phyloP scores from a whole-genome alignment of 768 basidiomycete species.

The Punctularia strigosozonata region DNA sequence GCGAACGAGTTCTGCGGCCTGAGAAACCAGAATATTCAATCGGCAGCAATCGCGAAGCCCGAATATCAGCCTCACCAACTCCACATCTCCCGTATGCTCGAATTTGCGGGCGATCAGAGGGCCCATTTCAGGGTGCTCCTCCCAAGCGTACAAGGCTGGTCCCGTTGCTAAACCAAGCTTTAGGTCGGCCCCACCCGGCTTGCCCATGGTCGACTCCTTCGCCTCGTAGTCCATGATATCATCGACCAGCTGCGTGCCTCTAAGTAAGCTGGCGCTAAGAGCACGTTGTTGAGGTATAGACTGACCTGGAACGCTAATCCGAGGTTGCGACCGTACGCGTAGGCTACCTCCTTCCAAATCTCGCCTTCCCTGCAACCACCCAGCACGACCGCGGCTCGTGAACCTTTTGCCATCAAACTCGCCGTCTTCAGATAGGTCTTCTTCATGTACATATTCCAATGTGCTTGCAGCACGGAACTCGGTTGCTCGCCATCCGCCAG shows the following conservation, averaged over 20 bases:
- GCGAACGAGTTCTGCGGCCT: conserved; percentile 62
- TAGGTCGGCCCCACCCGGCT: conserved; percentile 68
- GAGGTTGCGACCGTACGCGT: conserved; percentile 81
- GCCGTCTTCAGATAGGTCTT: conserved; percentile 94
- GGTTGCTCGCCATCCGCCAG: conserved; percentile 18
- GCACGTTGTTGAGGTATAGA: neutral
- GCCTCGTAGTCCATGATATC: conserved; percentile 91
- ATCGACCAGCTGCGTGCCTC: conserved; percentile 65
- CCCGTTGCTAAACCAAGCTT: conserved; percentile 65
- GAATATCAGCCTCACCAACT: conserved; percentile 38
- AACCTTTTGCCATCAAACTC: conserved; percentile 80
- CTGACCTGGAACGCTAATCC: conserved; percentile 92
- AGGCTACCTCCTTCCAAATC: conserved; percentile 79
- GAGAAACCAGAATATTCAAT: conserved; percentile 1
- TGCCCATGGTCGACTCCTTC: conserved; percentile 62
- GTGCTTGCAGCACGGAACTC: conserved; percentile 25
- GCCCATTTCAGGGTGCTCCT: conserved; percentile 67
- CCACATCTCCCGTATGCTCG: conserved; percentile 64
- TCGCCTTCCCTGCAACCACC: conserved; percentile 75
- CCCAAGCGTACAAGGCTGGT: conserved; percentile 78
- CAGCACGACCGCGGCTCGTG: conserved; percentile 75
- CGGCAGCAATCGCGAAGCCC: neutral
- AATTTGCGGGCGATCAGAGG: conserved; percentile 76
- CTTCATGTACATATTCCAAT: conserved; percentile 73
- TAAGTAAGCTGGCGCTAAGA: neutral